Conservation (phyloP, 768 basidiomycete species). For the Suillus occidentalis region DNA sequence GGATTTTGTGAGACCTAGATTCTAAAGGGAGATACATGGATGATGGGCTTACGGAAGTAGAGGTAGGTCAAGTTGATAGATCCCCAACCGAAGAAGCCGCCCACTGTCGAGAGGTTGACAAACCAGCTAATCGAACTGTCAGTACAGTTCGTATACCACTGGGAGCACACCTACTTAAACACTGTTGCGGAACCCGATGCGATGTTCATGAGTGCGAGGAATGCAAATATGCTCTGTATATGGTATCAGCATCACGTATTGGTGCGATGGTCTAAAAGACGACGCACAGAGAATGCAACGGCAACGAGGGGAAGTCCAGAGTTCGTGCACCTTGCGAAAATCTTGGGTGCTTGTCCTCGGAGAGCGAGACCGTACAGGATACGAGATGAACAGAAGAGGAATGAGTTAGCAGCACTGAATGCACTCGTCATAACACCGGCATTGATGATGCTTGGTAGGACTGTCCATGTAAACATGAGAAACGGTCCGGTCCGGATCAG, state of each 20-base stretch:
- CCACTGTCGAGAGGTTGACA: constrained; percentile 64
- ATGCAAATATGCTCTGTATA: constrained; percentile 39
- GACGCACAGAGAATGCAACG: constrained; percentile 29
- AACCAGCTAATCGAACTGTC: constrained; percentile 53
- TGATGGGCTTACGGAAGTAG: constrained; percentile 53
- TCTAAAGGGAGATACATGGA: background rate
- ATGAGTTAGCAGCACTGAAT: constrained; percentile 70
- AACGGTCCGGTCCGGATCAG: background rate
- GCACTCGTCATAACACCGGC: constrained; percentile 70
- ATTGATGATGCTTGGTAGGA: constrained; percentile 68
- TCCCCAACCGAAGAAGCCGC: constrained; percentile 69
- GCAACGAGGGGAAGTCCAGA: constrained; percentile 50
- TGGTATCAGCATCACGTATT: constrained; percentile 3
- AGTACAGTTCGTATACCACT: constrained; percentile 1
- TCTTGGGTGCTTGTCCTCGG: constrained; percentile 48
- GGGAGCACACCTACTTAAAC: constrained; percentile 19
- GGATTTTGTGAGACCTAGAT: background rate
- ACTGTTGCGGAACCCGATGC: constrained; percentile 48
- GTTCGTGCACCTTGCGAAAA: constrained; percentile 50
- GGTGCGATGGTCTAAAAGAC: constrained; percentile 5
- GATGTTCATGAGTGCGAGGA: constrained; percentile 66
- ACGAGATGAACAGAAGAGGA: constrained; percentile 53
- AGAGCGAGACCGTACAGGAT: constrained; percentile 44
- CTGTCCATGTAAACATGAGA: constrained; percentile 25
- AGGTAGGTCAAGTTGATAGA: constrained; percentile 72